phyloP scores from a whole-genome alignment of 164 flowering plant species.

The Vitis rotundifolia region DNA sequence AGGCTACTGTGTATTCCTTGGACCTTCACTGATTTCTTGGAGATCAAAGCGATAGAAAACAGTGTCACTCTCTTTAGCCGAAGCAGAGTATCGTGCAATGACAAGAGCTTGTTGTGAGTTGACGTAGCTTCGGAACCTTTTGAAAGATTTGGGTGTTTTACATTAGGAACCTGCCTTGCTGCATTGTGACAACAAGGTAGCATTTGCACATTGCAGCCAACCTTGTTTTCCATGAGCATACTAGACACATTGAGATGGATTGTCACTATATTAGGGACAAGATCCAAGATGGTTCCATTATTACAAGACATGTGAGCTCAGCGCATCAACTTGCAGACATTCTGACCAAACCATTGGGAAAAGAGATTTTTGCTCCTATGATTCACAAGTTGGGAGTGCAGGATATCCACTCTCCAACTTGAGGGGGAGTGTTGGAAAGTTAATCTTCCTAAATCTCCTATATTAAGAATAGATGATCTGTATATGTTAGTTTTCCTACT shows the following conservation, averaged over 20 bases:
- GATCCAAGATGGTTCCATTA: neutral
- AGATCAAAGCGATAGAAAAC: neutral
- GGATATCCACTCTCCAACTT: neutral
- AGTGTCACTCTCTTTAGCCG: neutral
- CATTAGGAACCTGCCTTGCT: neutral
- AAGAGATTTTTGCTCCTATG: constrained; percentile 2
- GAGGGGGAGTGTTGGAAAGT: no score
- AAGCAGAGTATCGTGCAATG: neutral
- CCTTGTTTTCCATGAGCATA: neutral
- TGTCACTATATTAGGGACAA: constrained; percentile 2
- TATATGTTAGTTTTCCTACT: no score
- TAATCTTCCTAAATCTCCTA: neutral
- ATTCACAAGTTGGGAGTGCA: constrained; percentile 8
- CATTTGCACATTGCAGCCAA: neutral
- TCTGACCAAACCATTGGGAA: constrained; percentile 2
- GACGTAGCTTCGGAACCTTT: neutral
- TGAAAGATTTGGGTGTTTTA: neutral
- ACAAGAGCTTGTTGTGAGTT: neutral
- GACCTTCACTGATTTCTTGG: neutral
- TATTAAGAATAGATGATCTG: neutral
- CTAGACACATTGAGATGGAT: constrained; percentile 3
- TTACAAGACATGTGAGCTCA: neutral
- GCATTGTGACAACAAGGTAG: neutral
- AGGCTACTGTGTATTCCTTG: neutral
- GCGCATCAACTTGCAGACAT: neutral